Base-by-base conservation (phyloP, 768 basidiomycete species). In the Pulveroboletus ravenelii region DNA sequence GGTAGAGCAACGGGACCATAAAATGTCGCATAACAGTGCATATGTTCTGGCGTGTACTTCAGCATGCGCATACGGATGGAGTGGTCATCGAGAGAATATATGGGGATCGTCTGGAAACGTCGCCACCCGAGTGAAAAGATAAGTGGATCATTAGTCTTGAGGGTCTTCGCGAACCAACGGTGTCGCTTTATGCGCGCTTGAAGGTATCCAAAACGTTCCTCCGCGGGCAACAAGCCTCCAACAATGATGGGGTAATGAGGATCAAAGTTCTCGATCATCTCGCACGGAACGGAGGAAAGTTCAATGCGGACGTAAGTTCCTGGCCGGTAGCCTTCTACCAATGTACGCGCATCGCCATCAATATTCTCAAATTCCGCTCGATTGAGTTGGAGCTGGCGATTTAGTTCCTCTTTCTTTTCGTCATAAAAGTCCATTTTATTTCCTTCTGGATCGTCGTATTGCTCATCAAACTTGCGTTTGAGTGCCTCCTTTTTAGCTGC, bases 31-130 rank as follows among this genome's bases (percentile, higher is more conserved):
- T 87, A 95, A 63, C 96, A 99, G 66, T 99, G 96, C 96, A 95
- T 97, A 63, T 99, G 96, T 71, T 99, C 96, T 0, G 96, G 96
- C 1, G 96, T 97, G 66, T 99, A 99, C 72, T 99, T 99, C 72
- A 99, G 87, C 87, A 98, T 89, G 32, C 96, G 91, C 85, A 97
- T 96, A 15, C 96, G 89, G 58, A 97, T 95, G 10, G 89, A 92
- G 64, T 96, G 94, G 69, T 99, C 96, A 66, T 99, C 96, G 18
- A 99, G 74, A 17, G 93, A 93, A 70, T 97, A 99, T 56, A 97
- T 87, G 2, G 96, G 96, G 6, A 95, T 75, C 0, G 82, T 87
- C 68, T 99, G 96, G 76, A 98, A 99, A 32, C 96, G 79, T 43
- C 96, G 75, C 96, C 96, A 99, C 15, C 96, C 96, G n/a, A 98